Conservation (phyloP, 169 alveolate genomes). For the Cyclospora cayetanensis region DNA sequence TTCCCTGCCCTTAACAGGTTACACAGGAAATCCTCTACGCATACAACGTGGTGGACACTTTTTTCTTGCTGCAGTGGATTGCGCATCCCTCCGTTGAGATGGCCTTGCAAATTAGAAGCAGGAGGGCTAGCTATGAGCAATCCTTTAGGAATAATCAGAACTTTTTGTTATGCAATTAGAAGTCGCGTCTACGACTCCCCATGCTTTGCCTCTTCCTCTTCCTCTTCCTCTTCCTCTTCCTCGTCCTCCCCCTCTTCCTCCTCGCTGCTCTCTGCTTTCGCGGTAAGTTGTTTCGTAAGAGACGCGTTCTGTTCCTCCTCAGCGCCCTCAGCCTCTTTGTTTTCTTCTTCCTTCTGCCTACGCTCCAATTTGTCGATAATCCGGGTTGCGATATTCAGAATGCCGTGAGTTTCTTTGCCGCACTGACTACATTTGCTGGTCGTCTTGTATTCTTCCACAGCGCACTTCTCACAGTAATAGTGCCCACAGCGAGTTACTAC, state of each 20-base stretch:
- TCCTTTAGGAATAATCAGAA: too few species aligned
- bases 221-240: slow-evolving; percentile 10
- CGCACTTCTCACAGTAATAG: slow-evolving; percentile 95
- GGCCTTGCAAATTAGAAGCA: too few species aligned
- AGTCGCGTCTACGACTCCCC: neutral
- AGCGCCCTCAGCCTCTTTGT: neutral
- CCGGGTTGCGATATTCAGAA: slow-evolving; percentile 36
- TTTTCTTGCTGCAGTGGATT: too few species aligned
- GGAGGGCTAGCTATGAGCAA: too few species aligned
- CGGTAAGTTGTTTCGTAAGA: neutral
- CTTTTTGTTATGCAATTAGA: too few species aligned
- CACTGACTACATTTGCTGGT: slow-evolving; percentile 51
- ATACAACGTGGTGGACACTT: too few species aligned
- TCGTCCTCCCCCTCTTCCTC: neutral
- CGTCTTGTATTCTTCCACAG: slow-evolving; percentile 84
- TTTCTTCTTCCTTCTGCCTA: neutral
- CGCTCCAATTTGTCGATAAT: neutral
- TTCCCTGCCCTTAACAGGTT: too few species aligned
- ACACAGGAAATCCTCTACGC: too few species aligned
- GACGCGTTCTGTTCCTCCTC: neutral
- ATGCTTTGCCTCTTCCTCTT: neutral
- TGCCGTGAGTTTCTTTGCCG: slow-evolving; percentile 66
- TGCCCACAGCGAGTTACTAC: slow-evolving; percentile 92
- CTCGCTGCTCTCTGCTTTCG: neutral
- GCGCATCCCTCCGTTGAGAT: too few species aligned